A percentile compares a stretch with the other conserved stretches of the same genome.
These are phyloP conservation scores for Fusarium sambucinum DNA, from an alignment of 2,329 filamentous ascomycete species.

Conservation along the genomic window DNA sequence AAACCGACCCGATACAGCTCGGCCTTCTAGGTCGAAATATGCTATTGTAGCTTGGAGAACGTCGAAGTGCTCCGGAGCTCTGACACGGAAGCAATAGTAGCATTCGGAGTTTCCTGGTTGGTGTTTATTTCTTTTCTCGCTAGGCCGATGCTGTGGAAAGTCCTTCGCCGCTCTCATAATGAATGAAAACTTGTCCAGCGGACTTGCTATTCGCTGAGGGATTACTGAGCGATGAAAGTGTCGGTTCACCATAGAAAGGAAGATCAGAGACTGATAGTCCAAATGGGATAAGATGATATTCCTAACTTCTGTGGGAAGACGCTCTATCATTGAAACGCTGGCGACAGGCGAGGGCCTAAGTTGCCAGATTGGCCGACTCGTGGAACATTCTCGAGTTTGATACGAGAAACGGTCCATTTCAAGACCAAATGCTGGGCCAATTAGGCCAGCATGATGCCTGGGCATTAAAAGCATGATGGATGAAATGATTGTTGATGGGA, in stretches of 20 bases:
- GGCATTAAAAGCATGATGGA: constrained; percentile 50
- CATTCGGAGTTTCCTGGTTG: constrained; percentile 58
- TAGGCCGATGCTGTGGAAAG: constrained; percentile 56
- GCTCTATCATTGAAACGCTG: constrained; percentile 50
- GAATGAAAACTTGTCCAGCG: constrained; percentile 55
- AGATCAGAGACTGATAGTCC: constrained; percentile 58
- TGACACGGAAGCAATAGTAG: constrained; percentile 58
- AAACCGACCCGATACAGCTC: constrained; percentile 49
- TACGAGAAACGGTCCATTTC: constrained; percentile 30
- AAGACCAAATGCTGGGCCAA: constrained; percentile 22
- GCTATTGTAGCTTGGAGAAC: constrained; percentile 52
- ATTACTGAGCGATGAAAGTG: constrained; percentile 52
- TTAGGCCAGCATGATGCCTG: constrained; percentile 35
- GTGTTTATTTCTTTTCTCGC: constrained; percentile 53
- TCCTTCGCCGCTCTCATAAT: constrained; percentile 58
- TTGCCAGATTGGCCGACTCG: constrained; percentile 26
- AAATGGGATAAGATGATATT: constrained; percentile 52
- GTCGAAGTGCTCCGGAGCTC: constrained; percentile 56
- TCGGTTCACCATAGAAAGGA: constrained; percentile 54
- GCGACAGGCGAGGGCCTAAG: constrained; percentile 14
- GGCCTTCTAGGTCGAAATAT: constrained; percentile 51
- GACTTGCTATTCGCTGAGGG: constrained; percentile 52
- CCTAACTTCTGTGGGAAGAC: constrained; percentile 52
- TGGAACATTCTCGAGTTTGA: constrained; percentile 14
- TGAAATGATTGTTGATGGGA: constrained; percentile 2